Evolutionary conservation across 2,329 filamentous ascomycete species (phyloP).

Genomic region (Hymenoscyphus albidus): DNA sequence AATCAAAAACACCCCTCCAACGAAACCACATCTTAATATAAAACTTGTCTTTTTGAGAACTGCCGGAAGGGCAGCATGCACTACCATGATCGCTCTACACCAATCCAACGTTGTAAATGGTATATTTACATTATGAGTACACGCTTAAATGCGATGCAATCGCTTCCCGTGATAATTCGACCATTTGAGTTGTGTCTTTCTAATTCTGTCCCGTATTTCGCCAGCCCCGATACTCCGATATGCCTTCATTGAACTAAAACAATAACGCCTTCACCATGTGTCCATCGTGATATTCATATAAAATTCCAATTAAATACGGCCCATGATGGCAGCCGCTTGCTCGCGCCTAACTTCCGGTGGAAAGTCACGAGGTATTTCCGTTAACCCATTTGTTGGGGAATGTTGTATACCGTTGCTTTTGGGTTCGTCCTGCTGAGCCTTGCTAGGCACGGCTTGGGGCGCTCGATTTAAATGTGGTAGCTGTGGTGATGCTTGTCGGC

Average conservation of each 20-base stretch:
- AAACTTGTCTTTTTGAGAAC: too few species aligned
- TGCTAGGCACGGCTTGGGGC: constrained; percentile 19
- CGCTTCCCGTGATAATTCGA: constrained; percentile 3
- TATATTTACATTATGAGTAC: constrained; percentile 30
- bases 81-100: neutral
- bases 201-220: constrained; percentile 20
- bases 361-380: constrained; percentile 26
- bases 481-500: constrained; percentile 33
- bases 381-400: constrained; percentile 17
- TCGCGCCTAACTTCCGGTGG: constrained; percentile 27
- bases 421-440: constrained; percentile 17
- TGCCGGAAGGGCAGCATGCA: neutral
- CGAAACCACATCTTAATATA: too few species aligned
- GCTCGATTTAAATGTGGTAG: constrained; percentile 30
- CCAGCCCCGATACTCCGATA: constrained; percentile 21
- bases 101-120: constrained; percentile 11
- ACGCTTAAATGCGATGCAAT: constrained; percentile 9
- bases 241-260: constrained; percentile 15
- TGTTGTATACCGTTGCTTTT: constrained; percentile 25
- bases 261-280: constrained; percentile 26
- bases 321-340: constrained; percentile 24
- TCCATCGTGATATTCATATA: constrained; percentile 28
- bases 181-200: constrained; percentile 14
- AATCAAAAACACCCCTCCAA: neutral
- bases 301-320: constrained; percentile 27